Base-by-base conservation (phyloP, 2,329 filamentous ascomycete species). In the Hypoxylon sp. region DNA sequence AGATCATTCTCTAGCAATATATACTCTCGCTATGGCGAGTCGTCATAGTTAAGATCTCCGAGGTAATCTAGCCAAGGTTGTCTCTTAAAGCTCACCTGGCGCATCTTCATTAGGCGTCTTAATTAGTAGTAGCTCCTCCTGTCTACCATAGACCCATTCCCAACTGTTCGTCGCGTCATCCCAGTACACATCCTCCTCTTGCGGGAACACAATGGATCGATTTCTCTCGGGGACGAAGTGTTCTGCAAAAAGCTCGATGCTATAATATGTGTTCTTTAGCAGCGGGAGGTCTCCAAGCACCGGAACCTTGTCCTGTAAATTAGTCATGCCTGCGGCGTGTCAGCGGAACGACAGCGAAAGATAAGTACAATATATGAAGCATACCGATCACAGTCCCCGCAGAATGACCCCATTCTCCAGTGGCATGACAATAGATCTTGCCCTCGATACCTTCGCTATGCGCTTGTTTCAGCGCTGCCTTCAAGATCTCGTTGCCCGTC, bases 181-280 rank as follows among this genome's bases (percentile, higher is more conserved):
- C 79, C 81, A 84, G 69, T 81, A 83, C n/a, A 85, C 80, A 68
- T 85, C 83, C 67, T 85, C 84, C 66, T 86, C 84, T 38, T 83
- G 78, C 2, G 82, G 81, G 49, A 86, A 85, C n/a, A 77, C 72
- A 36, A 84, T 73, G 0, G 82, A 83, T 66, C 71, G 74, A 62
- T 84, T 83, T 23, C 73, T 71, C 71, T 85, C 83, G 0, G 81
- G 80, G 6, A 85, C 80, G 59, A 80, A 83, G 68, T 84, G 80
- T 72, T 83, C 80, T 2, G 82, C 84, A 56, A 78, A 79, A n/a
- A 86, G 79, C 74, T 86, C 83, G 57, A 85, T 78, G 74, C 83
- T 85, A 72, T 84, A 85, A 72, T 84, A 85, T 7, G 80, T 84
- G 45, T 82, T 75, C 52, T 80, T 75, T 41, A 85, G 70, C 11